A percentile compares a stretch with the other conserved stretches of the same genome.
phyloP scores from a whole-genome alignment of 2,329 filamentous ascomycete species.

The Byssochlamys sp. region DNA sequence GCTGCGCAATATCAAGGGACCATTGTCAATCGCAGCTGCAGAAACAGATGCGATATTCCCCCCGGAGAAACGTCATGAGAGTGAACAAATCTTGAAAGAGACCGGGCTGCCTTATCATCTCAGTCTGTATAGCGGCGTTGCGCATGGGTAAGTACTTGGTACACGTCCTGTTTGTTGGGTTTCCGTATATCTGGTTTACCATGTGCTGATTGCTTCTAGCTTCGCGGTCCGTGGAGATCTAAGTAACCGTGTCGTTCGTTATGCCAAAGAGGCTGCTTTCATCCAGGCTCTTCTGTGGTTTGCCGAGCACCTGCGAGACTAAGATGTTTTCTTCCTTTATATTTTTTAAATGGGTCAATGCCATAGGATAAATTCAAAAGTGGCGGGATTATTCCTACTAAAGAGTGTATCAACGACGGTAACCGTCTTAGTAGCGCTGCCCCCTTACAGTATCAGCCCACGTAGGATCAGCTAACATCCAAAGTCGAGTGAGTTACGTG shows the following conservation, averaged over 20 bases:
- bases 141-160: slow-evolving; percentile 44
- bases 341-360: no score
- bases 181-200: background rate
- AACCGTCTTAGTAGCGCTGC: no score
- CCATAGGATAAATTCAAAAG: no score
- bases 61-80: slow-evolving; percentile 45
- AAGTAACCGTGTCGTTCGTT: slow-evolving; percentile 45
- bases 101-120: slow-evolving; percentile 56
- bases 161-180: background rate
- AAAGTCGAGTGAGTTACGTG: no score
- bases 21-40: slow-evolving; percentile 53
- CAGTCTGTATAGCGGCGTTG: slow-evolving; percentile 56
- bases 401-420: no score
- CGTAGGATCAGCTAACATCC: no score
- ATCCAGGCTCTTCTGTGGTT: slow-evolving; percentile 66
- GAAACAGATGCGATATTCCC: slow-evolving; percentile 52
- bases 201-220: background rate
- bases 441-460: no score
- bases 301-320: slow-evolving; percentile 41
- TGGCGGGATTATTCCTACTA: no score
- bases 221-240: slow-evolving; percentile 58
- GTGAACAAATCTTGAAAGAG: slow-evolving; percentile 47
- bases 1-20: slow-evolving; percentile 51
- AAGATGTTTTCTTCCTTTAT: background rate
- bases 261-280: slow-evolving; percentile 67